Base-by-base conservation (phyloP, 2,329 filamentous ascomycete species). In the Cercospora janseana region DNA sequence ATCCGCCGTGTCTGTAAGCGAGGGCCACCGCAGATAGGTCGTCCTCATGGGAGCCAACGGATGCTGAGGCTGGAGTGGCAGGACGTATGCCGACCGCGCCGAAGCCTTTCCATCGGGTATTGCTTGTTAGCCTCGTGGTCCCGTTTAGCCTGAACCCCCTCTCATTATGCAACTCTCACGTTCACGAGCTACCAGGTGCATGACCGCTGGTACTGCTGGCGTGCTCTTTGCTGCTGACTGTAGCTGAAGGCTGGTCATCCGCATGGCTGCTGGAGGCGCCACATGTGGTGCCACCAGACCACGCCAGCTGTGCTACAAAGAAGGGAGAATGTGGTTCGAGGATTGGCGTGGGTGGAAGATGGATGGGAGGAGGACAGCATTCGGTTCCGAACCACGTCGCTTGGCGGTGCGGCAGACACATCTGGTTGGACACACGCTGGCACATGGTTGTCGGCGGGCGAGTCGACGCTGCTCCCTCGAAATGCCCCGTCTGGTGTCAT, bases 351-450 rank as follows among this genome's bases (percentile, higher is more conserved):
- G n/a, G n/a, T n/a, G n/a, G n/a, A n/a, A n/a, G n/a, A n/a, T 29
- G 40, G 15, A 16, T 27, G 41, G 26, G 37, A 7, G 26, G 20
- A 18, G 15, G 18, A 29, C 41, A 10, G 15, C n/a, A 21, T 44
- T 44, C 41, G 41, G 41, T 20, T 20, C 18, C 41, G 41, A 44
- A 32, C 10, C n/a, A 12, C 34, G 12, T 38, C 34, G 24, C 34
- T 38, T 34, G 18, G 34, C 18, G 8, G 18, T 35, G 31, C 32
- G 8, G 20, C 16, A 20, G 44, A 46, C 23, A 46, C 44, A 20
- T 42, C 42, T 42, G 49, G 49, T 46, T 51, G 41, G 40, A 28
- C 23, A 20, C 18, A 23, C 13, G 18, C 16, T 21, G 34, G 18
- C n/a, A 38, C 34, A 21, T 21, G 18, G 16, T 38, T 38, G 18